Base-by-base conservation (phyloP, 2,329 filamentous ascomycete genomes). In the Diaporthe sp. region DNA sequence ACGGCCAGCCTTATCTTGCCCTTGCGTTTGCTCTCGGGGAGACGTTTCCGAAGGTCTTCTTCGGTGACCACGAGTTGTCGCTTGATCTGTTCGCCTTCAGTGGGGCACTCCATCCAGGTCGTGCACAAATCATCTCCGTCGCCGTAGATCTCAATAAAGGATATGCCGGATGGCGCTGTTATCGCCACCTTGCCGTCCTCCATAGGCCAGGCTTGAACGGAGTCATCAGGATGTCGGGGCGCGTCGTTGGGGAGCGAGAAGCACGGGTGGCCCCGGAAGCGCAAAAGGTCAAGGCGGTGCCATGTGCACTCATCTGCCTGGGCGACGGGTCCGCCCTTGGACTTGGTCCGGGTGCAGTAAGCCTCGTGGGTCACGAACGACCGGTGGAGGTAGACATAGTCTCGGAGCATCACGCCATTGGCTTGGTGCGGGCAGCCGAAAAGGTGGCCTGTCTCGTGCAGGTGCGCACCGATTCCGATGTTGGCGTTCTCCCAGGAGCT, bases 401-500 rank as follows among this genome's bases (percentile, higher is more conserved):
- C 96, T 72, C 94, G 90, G 68, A 95, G 86, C 96, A 98, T 98
- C 75, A 98, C 88, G n/a, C 97, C 96, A 37, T 87, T 93, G 80
- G 97, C 94, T 81, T 97, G 95, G 81, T 97, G 94, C 13, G 95
- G 94, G 77, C 94, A 97, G 66, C 96, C 96, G 78, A 98, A 94
- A 30, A 98, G 84, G 84, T 97, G 96, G 4, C 96, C 96, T 0
- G 93, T 93, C 83, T 98, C 95, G 82, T 97, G 96, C 63, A 98
- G 84, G 82, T 98, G 96, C 13, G 95, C 96, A 10, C 96, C 96
- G 77, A 98, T 97, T 39, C 96, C 96, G 75, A 98, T 93, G 78
- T 96, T 97, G 35, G 94, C 95, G n/a, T 95, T 92, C 82, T 98
- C 96, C 96, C 96, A 98, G 61, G 92, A 97, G 81, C 94, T 97